Conservation (phyloP, 2,329 filamentous ascomycete genomes). For the Chrysosporium keratinophilum region DNA sequence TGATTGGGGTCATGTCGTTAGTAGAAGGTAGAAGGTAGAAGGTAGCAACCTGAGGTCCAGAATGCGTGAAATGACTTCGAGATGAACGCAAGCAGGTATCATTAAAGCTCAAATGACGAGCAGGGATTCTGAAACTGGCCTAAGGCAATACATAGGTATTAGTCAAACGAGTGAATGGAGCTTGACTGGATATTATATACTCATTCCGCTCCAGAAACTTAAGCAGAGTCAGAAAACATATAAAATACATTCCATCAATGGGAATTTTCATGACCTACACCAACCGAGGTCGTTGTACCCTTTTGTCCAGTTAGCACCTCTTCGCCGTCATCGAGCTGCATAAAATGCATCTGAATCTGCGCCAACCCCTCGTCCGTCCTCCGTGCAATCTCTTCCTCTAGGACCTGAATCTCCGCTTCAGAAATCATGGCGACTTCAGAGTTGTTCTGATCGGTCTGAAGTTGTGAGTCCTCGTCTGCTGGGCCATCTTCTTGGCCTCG, state of each 20-base stretch:
- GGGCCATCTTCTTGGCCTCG: background rate
- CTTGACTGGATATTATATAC: background rate
- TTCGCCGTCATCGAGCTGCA: slow-evolving; percentile 13
- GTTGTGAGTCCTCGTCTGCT: background rate
- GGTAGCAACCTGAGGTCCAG: no score
- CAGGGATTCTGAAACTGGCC: background rate
- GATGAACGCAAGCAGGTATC: background rate
- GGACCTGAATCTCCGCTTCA: slow-evolving; percentile 19
- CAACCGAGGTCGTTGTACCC: background rate
- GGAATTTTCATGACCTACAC: background rate
- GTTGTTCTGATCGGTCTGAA: background rate
- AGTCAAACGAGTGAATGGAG: background rate
- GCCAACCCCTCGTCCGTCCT: slow-evolving; percentile 25
- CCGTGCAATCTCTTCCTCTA: slow-evolving; percentile 25
- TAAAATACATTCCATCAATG: background rate
- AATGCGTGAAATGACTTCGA: no score
- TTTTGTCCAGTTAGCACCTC: background rate
- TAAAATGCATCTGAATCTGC: slow-evolving; percentile 14
- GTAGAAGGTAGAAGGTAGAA: no score
- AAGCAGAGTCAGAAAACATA: background rate
- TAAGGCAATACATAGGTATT: background rate
- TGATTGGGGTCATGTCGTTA: background rate
- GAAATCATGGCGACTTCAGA: background rate
- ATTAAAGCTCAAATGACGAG: background rate
- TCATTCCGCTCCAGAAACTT: background rate